Percentiles rank a stretch among this genome's conserved stretches.
phyloP scores from a whole-genome alignment of 768 basidiomycete species.

The Lentinula guzmanii region DNA sequence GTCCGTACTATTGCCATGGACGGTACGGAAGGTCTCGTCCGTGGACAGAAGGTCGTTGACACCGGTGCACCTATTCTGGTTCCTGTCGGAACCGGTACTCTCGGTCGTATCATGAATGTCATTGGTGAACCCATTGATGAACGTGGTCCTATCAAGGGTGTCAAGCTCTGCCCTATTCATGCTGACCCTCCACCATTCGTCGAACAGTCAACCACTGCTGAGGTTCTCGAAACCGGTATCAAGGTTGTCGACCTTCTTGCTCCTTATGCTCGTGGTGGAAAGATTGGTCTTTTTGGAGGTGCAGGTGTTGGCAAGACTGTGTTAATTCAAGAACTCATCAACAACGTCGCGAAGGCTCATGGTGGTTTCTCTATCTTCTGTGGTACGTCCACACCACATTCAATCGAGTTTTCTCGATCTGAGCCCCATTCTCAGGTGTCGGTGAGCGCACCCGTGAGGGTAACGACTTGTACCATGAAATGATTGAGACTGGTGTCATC shows the following conservation, averaged over 20 bases:
- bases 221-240: slow-evolving; percentile 99
- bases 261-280: slow-evolving; percentile 99
- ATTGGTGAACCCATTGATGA: slow-evolving; percentile 99
- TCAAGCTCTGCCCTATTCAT: slow-evolving; percentile 89
- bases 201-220: slow-evolving; percentile 97
- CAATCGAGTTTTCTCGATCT: not conserved
- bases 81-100: slow-evolving; percentile 89
- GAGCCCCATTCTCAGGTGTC: slow-evolving; percentile 60
- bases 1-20: slow-evolving; percentile 99
- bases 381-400: slow-evolving; percentile 39
- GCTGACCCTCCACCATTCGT: slow-evolving; percentile 96
- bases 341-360: slow-evolving; percentile 99
- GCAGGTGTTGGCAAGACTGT: slow-evolving; percentile 99
- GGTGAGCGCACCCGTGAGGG: slow-evolving; percentile 99
- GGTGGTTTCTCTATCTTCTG: slow-evolving; percentile 99
- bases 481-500: slow-evolving; percentile 99
- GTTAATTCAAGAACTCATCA: slow-evolving; percentile 98
- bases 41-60: slow-evolving; percentile 95
- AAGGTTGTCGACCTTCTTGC: slow-evolving; percentile 99
- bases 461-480: slow-evolving; percentile 98
- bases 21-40: slow-evolving; percentile 99
- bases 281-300: slow-evolving; percentile 99
- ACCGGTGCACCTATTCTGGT: slow-evolving; percentile 96
- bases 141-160: slow-evolving; percentile 97
- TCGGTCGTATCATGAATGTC: slow-evolving; percentile 99